A percentile compares a stretch with the other conserved stretches of the same genome.
These are phyloP conservation scores for Tieghemiomyces parasiticus DNA, from an alignment of 192 early-diverging fungal genomes.

Conservation along the genomic window DNA sequence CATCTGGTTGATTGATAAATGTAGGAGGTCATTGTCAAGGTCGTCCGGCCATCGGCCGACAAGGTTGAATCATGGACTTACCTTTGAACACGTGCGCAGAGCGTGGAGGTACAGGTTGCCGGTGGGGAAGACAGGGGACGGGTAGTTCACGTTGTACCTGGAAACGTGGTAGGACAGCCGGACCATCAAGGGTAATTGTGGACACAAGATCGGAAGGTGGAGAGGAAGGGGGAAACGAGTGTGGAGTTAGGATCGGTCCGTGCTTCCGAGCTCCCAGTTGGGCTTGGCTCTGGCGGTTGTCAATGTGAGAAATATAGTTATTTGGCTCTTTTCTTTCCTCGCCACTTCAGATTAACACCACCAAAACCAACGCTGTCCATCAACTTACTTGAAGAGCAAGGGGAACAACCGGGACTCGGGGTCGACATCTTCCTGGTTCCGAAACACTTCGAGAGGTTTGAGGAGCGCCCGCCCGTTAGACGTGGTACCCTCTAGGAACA, in stretches of 20 bases:
- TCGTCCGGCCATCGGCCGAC: no score
- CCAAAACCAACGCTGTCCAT: not conserved
- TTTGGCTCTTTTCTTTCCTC: not conserved
- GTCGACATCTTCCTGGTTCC: conserved; percentile 36
- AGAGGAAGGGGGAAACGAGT: no score
- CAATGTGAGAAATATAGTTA: not conserved
- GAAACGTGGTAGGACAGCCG: no score
- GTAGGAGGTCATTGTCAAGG: no score
- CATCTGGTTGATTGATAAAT: no score
- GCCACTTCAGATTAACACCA: not conserved
- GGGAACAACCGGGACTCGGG: conserved; percentile 37
- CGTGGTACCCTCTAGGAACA: conserved; percentile 44
- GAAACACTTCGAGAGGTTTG: conserved; percentile 59
- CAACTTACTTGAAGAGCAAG: conserved; percentile 39
- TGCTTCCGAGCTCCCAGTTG: no score
- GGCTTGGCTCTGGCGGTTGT: no score
- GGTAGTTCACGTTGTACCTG: not conserved
- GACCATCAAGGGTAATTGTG: no score
- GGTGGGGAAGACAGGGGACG: conserved; percentile 8
- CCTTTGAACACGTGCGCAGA: not conserved
- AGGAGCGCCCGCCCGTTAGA: conserved; percentile 76
- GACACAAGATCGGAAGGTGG: no score
- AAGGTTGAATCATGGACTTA: no score
- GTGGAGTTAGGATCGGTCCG: no score
- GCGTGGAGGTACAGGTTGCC: not conserved